Conservation (phyloP, 768 basidiomycete genomes). For the Macrolepiota dolichaula region DNA sequence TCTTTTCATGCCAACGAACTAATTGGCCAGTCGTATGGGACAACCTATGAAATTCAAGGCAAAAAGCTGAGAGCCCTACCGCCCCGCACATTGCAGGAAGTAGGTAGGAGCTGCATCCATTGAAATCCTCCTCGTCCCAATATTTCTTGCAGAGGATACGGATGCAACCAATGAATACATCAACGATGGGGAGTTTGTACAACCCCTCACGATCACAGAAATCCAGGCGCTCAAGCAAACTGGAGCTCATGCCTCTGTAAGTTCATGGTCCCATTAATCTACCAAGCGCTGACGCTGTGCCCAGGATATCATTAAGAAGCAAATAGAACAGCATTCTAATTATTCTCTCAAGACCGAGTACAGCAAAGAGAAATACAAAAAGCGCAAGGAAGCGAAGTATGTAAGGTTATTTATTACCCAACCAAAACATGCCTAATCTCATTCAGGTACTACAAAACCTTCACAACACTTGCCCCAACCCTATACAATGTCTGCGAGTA, state of each 20-base stretch:
- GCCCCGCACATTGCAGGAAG: slow-evolving; percentile 67
- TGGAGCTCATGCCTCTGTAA: slow-evolving; percentile 74
- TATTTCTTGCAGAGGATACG: slow-evolving; percentile 73
- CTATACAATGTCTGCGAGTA: slow-evolving; percentile 85
- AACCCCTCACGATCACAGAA: slow-evolving; percentile 79
- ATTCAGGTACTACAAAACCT: slow-evolving; percentile 78
- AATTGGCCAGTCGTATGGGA: slow-evolving; percentile 79
- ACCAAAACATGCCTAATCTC: slow-evolving; percentile 3
- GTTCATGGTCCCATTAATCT: slow-evolving; percentile 19
- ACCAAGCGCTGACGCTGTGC: slow-evolving; percentile 13
- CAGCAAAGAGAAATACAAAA: slow-evolving; percentile 97
- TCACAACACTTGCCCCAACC: slow-evolving; percentile 86
- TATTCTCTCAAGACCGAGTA: slow-evolving; percentile 96
- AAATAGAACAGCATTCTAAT: slow-evolving; percentile 90
- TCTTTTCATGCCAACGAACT: slow-evolving; percentile 77
- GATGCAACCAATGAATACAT: slow-evolving; percentile 97
- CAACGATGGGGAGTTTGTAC: slow-evolving; percentile 79
- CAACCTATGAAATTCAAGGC: slow-evolving; percentile 81
- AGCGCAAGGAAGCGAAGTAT: slow-evolving; percentile 95
- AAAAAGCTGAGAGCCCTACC: slow-evolving; percentile 65
- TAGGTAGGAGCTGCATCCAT: slow-evolving; percentile 51
- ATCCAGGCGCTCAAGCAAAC: slow-evolving; percentile 81
- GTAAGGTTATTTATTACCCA: slow-evolving; percentile 19
- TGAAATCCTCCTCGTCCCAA: slow-evolving; percentile 2
- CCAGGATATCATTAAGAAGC: slow-evolving; percentile 92